phyloP scores from a whole-genome alignment of 192 early-diverging fungal genomes.

The Coemansia sp. region DNA sequence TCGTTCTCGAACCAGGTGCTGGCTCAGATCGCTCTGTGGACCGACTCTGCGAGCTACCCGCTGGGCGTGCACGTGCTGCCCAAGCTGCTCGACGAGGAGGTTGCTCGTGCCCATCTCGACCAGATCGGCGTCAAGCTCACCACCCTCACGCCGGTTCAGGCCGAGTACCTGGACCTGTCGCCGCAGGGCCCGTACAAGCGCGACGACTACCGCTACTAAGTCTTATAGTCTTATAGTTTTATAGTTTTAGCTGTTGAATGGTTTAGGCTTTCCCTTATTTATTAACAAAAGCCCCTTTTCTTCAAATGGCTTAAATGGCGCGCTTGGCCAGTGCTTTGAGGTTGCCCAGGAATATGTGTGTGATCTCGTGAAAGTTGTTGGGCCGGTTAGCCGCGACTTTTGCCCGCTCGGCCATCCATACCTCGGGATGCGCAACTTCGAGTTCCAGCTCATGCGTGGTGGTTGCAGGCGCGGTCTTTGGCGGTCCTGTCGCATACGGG shows the following conservation, averaged over 20 bases:
- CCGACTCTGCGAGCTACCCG: conserved; percentile 79
- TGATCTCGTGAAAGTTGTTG: conserved; percentile 69
- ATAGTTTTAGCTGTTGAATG: background rate
- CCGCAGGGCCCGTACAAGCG: conserved; percentile 93
- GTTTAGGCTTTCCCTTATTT: background rate
- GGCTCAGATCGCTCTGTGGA: conserved; percentile 99
- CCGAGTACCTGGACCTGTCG: conserved; percentile 81
- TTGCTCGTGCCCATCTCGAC: conserved; percentile 89
- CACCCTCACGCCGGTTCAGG: conserved; percentile 67
- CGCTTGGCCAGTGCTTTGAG: conserved; percentile 63
- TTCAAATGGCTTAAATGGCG: conserved; percentile 19
- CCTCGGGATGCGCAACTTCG: conserved; percentile 66
- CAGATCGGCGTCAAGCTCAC: conserved; percentile 96
- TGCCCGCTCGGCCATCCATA: conserved; percentile 62
- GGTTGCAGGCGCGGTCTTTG: conserved; percentile 37
- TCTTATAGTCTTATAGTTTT: conserved; percentile 10
- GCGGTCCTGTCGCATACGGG: conserved; percentile 44
- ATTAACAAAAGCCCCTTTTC: background rate
- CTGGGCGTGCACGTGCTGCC: conserved; percentile 98
- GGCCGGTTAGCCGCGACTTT: conserved; percentile 60
- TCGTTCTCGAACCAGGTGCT: conserved; percentile 99
- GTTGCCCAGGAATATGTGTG: conserved; percentile 79
- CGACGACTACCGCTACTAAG: conserved; percentile 93
- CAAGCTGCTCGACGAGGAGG: conserved; percentile 99
- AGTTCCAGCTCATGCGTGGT: conserved; percentile 84